A percentile compares a stretch with the other conserved stretches of the same genome.
Evolutionary conservation across 1,284 basidiomycete species (phyloP).

Genomic region (Ustilago shanxiensis): DNA sequence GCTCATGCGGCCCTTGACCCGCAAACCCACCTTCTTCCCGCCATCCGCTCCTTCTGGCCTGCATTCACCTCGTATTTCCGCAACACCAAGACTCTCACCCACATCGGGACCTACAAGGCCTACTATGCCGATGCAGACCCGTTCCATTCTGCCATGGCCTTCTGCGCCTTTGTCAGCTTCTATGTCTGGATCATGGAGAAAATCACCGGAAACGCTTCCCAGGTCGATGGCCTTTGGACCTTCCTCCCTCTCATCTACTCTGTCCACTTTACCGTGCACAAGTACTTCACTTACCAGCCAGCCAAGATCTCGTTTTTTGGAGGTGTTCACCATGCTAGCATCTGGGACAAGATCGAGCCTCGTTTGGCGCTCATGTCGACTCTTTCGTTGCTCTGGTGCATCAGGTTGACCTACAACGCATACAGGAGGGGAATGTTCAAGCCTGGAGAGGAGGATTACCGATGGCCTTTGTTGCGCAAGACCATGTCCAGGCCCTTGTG

Average conservation of each 20-base stretch:
- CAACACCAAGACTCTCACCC: conserved; percentile 33
- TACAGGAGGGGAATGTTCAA: conserved; percentile 85
- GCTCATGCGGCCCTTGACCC: conserved; percentile 52
- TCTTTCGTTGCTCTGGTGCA: conserved; percentile 68
- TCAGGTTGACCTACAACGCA: conserved; percentile 84
- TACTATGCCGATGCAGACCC: conserved; percentile 61
- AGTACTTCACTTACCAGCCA: conserved; percentile 52
- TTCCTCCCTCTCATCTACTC: conserved; percentile 64
- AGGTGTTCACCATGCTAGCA: conserved; percentile 34
- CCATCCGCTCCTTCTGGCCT: conserved; percentile 45
- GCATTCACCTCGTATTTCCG: conserved; percentile 38
- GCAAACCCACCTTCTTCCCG: conserved; percentile 44
- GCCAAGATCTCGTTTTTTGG: conserved; percentile 42
- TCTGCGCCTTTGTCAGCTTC: conserved; percentile 54
- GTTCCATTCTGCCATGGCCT: conserved; percentile 57
- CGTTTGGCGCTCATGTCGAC: conserved; percentile 70
- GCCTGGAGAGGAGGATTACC: conserved; percentile 85
- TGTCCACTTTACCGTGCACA: conserved; percentile 63
- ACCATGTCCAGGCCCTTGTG: conserved; percentile 80
- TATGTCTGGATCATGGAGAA: conserved; percentile 61
- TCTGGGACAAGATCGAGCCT: conserved; percentile 63
- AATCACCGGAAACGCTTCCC: conserved; percentile 64
- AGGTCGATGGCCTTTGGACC: conserved; percentile 67
- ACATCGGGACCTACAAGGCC: conserved; percentile 39
- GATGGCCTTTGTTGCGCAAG: conserved; percentile 83